A percentile compares a stretch with the other conserved stretches of the same genome.
Conservation (phyloP, 345 rosid genomes). For the Heritiera littoralis region DNA sequence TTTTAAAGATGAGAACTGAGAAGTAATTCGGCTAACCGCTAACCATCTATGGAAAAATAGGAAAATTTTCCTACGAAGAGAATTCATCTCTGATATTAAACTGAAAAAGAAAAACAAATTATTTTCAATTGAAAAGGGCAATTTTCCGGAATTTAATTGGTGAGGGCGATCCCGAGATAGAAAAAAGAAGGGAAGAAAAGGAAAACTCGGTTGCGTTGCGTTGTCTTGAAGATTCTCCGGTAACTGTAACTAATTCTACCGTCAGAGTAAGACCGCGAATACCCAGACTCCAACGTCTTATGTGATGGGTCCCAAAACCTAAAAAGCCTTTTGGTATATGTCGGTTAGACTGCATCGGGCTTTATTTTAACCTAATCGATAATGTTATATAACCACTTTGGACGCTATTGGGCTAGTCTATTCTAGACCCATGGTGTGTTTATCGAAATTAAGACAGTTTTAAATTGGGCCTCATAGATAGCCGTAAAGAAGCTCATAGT, state of each 20-base stretch:
- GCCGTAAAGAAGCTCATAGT: background rate
- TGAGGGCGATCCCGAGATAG: background rate
- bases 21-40: conserved; percentile 6
- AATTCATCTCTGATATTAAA: conserved; percentile 3
- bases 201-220: background rate
- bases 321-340: background rate
- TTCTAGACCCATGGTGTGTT: background rate
- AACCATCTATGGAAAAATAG: background rate
- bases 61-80: background rate
- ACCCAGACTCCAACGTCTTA: background rate
- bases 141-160: background rate
- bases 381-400: background rate
- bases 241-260: background rate
- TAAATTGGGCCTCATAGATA: too few species aligned
- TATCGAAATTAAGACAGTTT: too few species aligned
- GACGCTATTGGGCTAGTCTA: background rate
- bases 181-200: background rate
- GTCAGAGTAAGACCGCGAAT: too few species aligned
- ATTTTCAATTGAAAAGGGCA: background rate
- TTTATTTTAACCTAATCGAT: too few species aligned
- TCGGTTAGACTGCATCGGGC: too few species aligned
- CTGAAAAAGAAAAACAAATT: background rate
- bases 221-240: background rate
- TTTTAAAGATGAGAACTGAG: background rate
- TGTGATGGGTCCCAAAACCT: background rate